Evolutionary conservation across 169 alveolate genomes (phyloP), one percentile per base, ranked within the genome.

Genomic region (Amoebophrya sp.): DNA sequence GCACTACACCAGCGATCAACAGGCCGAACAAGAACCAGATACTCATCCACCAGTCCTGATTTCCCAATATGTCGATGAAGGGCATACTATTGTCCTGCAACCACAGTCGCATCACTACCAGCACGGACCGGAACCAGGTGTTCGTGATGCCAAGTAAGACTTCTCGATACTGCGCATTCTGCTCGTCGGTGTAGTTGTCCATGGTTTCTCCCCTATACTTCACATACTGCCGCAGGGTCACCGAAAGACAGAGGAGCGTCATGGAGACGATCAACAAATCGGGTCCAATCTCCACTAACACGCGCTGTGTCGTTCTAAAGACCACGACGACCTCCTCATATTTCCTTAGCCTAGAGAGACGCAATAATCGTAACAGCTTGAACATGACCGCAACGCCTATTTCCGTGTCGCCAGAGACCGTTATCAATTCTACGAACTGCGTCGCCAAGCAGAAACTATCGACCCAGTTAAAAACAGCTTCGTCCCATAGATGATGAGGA

Each of bases 51-150:
- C 83, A 65, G 83, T 65, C 83, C 26, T 65, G 83, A 0, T 65
- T 36, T 10, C 38, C 12, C 36, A 65, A 36, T 36, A 65, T 29
- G 83, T 65, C 83, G 26, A 65, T 65, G 26, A 65, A 65, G 83
- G 83, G 83, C 83, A 65, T 6, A 65, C 83, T 65, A 36, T 65
- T 65, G 83, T 65, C 83, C 83, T 65, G 83, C 38, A 65, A 36
- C 83, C 83, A 65, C 83, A 65, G n/a, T 0, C 83, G 83, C 33
- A 65, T 1, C 10, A 29, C 18, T 1, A 65, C 33, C 83, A 65
- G 33, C 10, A 65, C n/a, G 36, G 83, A 26, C 2, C 83, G 83
- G 83, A 65, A 65, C 83, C 83, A 65, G 39, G 83, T 65, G 83
- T 65, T 65, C 36, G 83, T 36, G 26, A 65, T 65, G 26, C 38